Percentiles rank a stretch among this genome's conserved stretches.
These are phyloP conservation scores for Symbiodinium natans DNA, from an alignment of 73 alveolate genomes.

Conservation along the genomic window DNA sequence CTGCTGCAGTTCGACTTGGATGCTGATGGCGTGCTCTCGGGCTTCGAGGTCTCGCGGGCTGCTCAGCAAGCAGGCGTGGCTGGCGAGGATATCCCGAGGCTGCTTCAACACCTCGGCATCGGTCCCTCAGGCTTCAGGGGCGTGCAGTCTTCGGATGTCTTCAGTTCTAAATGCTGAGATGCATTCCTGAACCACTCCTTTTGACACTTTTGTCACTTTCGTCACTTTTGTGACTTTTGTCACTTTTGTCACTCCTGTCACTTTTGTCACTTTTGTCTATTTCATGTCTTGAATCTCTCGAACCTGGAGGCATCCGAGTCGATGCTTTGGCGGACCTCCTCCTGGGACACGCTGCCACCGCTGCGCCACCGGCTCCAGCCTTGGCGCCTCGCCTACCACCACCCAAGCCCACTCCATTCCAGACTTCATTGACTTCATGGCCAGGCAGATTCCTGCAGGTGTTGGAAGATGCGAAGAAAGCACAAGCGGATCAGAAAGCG, in stretches of 20 bases:
- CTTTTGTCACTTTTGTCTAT: too few species aligned
- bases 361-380: neutral
- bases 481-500: neutral
- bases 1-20: conserved; percentile 55
- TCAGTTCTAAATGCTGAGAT: neutral
- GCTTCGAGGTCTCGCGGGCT: conserved; percentile 21
- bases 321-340: conserved; percentile 60
- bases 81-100: conserved; percentile 45
- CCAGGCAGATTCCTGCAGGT: conserved; percentile 21
- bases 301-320: conserved; percentile 52
- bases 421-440: neutral
- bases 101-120: conserved; percentile 55
- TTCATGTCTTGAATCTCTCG: too few species aligned
- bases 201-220: neutral
- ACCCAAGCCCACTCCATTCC: neutral
- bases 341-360: conserved; percentile 32
- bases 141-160: neutral
- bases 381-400: neutral
- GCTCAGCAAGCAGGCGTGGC: conserved; percentile 53
- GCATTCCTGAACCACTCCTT: neutral
- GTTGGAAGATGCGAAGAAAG: conserved; percentile 31
- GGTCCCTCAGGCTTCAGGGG: conserved; percentile 52
- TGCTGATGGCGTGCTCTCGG: conserved; percentile 56
- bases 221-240: neutral
- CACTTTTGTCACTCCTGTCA: neutral